Base-by-base conservation (phyloP, 768 basidiomycete species). In the Mycena venus region DNA sequence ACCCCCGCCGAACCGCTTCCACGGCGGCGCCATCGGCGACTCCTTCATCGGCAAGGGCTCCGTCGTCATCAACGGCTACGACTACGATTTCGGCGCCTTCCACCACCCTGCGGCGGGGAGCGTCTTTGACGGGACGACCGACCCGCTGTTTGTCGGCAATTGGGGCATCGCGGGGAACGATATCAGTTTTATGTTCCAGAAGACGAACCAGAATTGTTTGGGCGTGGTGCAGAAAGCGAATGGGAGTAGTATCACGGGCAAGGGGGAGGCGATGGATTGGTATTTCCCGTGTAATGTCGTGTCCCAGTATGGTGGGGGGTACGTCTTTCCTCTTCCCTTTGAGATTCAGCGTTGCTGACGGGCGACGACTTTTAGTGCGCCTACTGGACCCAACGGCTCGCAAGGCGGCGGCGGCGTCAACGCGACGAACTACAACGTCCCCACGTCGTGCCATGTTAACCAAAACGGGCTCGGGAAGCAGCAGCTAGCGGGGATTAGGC, bases 231-330 rank as follows among this genome's bases (percentile, higher is more conserved):
- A 90, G 4, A 91, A 92, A 75, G 77, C 87, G 32, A 91, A 90
- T 55, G 94, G 94, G 9, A 90, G 88, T 68, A 6, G 21, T 25
- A 98, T 99, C 78, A 87, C 91, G 4, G 90, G 91, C 38, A 88
- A 81, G 9, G 91, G 91, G 36, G 84, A 86, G 61, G 80, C 86
- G 58, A 83, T 96, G 78, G 94, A 95, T 74, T 99, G 97, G 97
- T 99, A 99, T 82, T 98, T 99, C 84, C 98, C 98, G 1, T 99
- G 98, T 88, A 99, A 99, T 80, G 84, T 98, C 55, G 94, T 88
- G 85, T 89, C 91, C 77, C 97, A 97, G 84, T 88, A 87, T 75
- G 91, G 93, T n/a, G n/a, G n/a, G n/a, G n/a, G n/a, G n/a, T n/a
- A n/a, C n/a, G n/a, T n/a, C n/a, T n/a, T n/a, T n/a, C n/a, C n/a